phyloP scores from a whole-genome alignment of 805 yeast species.

The Groenewaldozyma tartarivorans region DNA sequence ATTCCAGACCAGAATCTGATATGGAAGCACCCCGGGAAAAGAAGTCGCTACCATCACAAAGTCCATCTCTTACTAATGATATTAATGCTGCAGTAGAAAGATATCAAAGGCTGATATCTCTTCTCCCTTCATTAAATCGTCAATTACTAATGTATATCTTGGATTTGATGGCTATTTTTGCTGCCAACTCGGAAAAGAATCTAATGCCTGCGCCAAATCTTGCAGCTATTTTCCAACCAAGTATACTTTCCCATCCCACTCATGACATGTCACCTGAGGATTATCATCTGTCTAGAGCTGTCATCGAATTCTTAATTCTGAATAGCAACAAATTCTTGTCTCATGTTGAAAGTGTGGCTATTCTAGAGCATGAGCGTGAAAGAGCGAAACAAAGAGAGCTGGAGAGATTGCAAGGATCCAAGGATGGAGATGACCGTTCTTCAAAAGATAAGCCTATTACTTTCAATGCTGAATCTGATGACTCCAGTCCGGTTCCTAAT shows the following conservation, averaged over 20 bases:
- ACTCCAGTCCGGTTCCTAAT: background rate
- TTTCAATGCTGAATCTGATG: background rate
- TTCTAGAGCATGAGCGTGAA: constrained; percentile 21
- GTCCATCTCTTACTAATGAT: constrained; percentile 3
- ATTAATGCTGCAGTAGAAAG: constrained; percentile 47
- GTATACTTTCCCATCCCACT: constrained; percentile 83
- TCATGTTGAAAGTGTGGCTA: constrained; percentile 25
- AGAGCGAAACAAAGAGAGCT: background rate
- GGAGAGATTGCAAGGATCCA: background rate
- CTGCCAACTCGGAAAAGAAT: constrained; percentile 65
- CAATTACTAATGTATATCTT: constrained; percentile 79
- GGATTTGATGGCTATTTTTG: constrained; percentile 79
- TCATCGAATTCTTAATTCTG: constrained; percentile 80
- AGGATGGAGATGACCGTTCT: background rate
- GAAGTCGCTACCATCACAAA: background rate
- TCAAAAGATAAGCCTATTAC: background rate
- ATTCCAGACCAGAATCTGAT: background rate
- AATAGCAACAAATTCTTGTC: constrained; percentile 74
- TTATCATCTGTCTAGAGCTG: constrained; percentile 76
- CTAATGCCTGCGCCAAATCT: constrained; percentile 88
- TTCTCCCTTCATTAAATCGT: constrained; percentile 66
- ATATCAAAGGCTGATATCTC: constrained; percentile 58
- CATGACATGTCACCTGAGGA: constrained; percentile 92
- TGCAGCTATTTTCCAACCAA: constrained; percentile 95
- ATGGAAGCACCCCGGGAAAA: background rate